These are phyloP conservation scores for Pseudonitzschia pungens DNA, from an alignment of 108 stramenopile genomes.

Conservation along the genomic window DNA sequence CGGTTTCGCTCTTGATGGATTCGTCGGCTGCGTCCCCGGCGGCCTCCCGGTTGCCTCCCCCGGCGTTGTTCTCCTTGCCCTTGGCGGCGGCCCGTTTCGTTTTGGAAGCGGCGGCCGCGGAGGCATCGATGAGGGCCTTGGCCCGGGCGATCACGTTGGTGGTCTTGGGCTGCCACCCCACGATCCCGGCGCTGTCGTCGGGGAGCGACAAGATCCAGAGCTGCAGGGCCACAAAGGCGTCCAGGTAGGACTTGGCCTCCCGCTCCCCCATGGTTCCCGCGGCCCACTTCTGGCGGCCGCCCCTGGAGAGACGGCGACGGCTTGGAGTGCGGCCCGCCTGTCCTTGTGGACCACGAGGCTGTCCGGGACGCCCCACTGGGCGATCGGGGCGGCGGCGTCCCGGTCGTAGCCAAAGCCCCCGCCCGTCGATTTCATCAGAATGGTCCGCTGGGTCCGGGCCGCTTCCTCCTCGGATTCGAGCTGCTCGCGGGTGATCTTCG, in stretches of 20 bases:
- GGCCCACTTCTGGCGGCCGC: background rate
- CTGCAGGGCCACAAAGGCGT: constrained; percentile 72
- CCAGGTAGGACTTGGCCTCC: constrained; percentile 75
- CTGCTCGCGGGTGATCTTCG: constrained; percentile 16
- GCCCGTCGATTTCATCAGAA: constrained; percentile 52
- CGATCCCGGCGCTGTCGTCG: constrained; percentile 51
- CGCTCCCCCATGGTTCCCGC: constrained; percentile 38
- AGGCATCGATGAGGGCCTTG: constrained; percentile 20
- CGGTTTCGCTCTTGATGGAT: background rate
- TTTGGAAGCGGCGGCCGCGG: background rate
- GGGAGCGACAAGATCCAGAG: constrained; percentile 83
- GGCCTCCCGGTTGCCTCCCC: background rate
- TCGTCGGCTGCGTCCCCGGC: background rate
- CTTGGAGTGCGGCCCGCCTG: background rate
- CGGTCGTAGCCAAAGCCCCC: constrained; percentile 83
- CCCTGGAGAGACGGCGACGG: background rate
- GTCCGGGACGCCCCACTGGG: constrained; percentile 75
- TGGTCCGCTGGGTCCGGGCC: constrained; percentile 30
- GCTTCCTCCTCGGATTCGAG: constrained; percentile 38
- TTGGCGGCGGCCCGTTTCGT: background rate
- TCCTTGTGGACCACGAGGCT: constrained; percentile 1
- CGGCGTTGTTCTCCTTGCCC: background rate
- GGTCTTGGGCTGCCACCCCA: constrained; percentile 23
- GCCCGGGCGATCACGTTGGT: constrained; percentile 44
- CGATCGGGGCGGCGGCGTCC: constrained; percentile 70